Evolutionary conservation across 768 basidiomycete genomes (phyloP), one percentile per base, ranked within the genome.

Genomic region (Serpula lacrymans): DNA sequence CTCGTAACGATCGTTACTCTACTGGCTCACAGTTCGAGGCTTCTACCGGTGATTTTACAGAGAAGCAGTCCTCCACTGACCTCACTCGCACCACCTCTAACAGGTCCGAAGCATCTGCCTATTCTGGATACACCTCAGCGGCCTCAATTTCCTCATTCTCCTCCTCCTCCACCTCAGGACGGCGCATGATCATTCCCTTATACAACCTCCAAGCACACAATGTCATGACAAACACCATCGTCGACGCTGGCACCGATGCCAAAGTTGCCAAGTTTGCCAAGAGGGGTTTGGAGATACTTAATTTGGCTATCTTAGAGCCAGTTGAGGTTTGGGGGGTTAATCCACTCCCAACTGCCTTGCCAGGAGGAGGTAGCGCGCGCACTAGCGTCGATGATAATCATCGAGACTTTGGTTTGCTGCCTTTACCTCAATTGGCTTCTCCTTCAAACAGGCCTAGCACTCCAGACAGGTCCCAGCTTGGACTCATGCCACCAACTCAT

Each of bases 151-250:
- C 71, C 17, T 71, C 72, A 1, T 60, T 65, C 14, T 42, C 60
- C 18, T 69, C 73, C 14, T 61, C 70, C 1, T 59, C 72, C 4
- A 72, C 77, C 1, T 65, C 68, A 9, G 68, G 69, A 21, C 71
- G 85, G n/a, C 74, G 87, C 43, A 80, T 76, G 58, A 91, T 92
- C 54, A 81, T 91, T 41, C 88, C 90, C 0, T 67, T 93, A 3
- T 90, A 92, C 63, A 92, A 91, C 54, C 74, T 94, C 16, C 83
- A 86, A 44, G 88, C 88, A 1, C 90, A 94, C 59, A 85, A 88
- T 47, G 85, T 93, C 36, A 73, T 91, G 72, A 82, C 88, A 10
- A 93, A 91, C 52, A 78, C 80, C 25, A 82, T 93, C 41, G 76
- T 88, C 21, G 90, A 93, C 54, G 90, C 90, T 0, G 90, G 90